A percentile compares a stretch with the other conserved stretches of the same genome.
Conservation (phyloP, 2,329 filamentous ascomycete species). For the Aspergillus tanneri region DNA sequence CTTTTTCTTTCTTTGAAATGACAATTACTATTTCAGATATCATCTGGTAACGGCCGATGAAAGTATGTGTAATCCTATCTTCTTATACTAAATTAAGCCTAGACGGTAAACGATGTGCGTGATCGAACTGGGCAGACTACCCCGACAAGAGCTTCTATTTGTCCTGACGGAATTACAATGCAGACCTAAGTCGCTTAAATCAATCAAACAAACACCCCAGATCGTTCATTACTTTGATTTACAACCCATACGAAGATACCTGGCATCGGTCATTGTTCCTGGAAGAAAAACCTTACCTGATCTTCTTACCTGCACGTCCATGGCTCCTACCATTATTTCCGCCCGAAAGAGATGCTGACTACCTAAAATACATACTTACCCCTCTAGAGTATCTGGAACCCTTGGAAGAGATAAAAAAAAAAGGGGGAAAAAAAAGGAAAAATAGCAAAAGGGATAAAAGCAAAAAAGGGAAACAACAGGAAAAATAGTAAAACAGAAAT, state of each 20-base stretch:
- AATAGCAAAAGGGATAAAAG: conserved; percentile 28
- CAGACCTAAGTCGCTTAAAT: background rate
- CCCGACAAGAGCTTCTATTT: conserved; percentile 28
- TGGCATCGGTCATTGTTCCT: conserved; percentile 28
- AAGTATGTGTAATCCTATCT: no score
- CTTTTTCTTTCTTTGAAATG: conserved; percentile 23
- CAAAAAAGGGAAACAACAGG: conserved; percentile 22
- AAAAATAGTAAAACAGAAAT: conserved; percentile 1
- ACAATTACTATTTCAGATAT: conserved; percentile 18
- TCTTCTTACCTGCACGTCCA: conserved; percentile 43
- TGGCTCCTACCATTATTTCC: conserved; percentile 18
- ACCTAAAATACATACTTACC: conserved; percentile 49
- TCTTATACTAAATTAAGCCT: no score
- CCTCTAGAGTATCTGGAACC: conserved; percentile 21
- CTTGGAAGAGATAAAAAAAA: conserved; percentile 28
- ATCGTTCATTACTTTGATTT: conserved; percentile 20
- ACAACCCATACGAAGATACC: conserved; percentile 21
- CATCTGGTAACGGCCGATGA: no score
- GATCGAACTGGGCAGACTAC: conserved; percentile 23
- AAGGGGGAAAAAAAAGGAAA: conserved; percentile 18
- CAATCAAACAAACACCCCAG: background rate
- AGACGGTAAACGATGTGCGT: no score
- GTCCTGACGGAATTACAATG: no score
- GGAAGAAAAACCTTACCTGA: conserved; percentile 41
- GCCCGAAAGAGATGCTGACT: conserved; percentile 23